phyloP scores from a whole-genome alignment of 345 rosid genomes.

The Melastoma malabathricum region DNA sequence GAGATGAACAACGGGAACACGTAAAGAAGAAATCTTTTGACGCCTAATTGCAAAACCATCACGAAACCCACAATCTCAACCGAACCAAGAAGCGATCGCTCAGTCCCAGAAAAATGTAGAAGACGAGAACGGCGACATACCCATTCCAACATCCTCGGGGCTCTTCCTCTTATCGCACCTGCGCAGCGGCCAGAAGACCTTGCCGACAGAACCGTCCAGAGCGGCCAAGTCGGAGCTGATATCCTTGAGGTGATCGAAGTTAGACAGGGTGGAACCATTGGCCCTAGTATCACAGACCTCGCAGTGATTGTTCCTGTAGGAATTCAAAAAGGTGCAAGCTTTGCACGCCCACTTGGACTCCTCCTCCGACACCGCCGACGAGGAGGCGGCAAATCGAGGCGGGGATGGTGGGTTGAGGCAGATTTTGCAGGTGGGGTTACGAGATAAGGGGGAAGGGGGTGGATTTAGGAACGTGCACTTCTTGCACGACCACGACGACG shows the following conservation, averaged over 20 bases:
- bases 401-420: conserved; percentile 34
- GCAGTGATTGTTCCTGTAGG: conserved; percentile 50
- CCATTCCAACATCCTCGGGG: conserved; percentile 18
- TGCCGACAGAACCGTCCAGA: conserved; percentile 49
- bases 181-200: conserved; percentile 74
- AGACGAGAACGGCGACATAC: no score
- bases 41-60: no score
- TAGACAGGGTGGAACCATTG: conserved; percentile 24
- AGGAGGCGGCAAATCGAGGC: conserved; percentile 6
- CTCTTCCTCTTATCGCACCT: conserved; percentile 53
- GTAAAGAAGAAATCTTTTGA: no score
- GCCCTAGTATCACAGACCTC: conserved; percentile 57
- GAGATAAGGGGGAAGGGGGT: conserved; percentile 20
- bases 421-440: conserved; percentile 44
- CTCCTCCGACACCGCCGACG: conserved; percentile 11
- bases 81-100: no score
- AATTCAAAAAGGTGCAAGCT: conserved; percentile 79
- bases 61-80: no score
- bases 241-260: conserved; percentile 39
- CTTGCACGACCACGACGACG: conserved; percentile 63
- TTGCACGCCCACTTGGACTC: conserved; percentile 70
- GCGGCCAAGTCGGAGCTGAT: conserved; percentile 17
- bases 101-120: no score
- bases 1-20: no score
- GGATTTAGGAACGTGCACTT: conserved; percentile 84